Evolutionary conservation across 129 eudicot species (phyloP), one percentile per base, ranked within the genome.

Genomic region (Flaveria bidentis): DNA sequence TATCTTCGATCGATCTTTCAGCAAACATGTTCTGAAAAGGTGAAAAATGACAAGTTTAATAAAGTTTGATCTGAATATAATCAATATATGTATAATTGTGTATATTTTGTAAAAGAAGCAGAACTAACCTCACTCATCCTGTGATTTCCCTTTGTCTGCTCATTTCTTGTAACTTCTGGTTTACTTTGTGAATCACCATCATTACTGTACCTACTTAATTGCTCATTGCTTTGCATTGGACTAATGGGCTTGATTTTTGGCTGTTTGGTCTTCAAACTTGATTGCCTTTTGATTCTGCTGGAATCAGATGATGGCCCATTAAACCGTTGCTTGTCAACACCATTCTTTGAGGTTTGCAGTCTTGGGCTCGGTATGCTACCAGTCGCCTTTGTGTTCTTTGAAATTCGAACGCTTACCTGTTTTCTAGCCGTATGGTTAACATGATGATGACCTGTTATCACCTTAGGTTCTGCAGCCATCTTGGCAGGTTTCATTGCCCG

Each of bases 1-100:
- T 66, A 45, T 89, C 86, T 83, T 85, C 88, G 33, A 51, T 81
- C 45, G 75, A 71, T 76, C 84, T 86, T 72, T 85, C 71, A 72
- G 63, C 69, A 49, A 55, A 72, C 7, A 30, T 67, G 46, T 77
- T 69, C 97, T 91, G 84, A 63, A 76, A 56, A 22, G 25, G 51
- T 25, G 49, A 30, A 78, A 82, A 68, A 73, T 3, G 51, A 20
- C 47, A 33, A 56, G 74, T 77, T 36, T 28, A 78, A 53, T 50
- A 2, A 52, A 63, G 25, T 47, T 51, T 9, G 47, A 16, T 5
- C 3, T 44, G 28, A 47, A 28, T 33, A 28, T 28, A 4, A 12
- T 13, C 41, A 3, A 6, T 26, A 28, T 13, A 6, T 78, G 25
- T 14, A 28, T 46, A 36, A 46, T 14, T 23, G 41, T 13, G 10